A percentile compares a stretch with the other conserved stretches of the same genome.
These are phyloP conservation scores for Hymenotorrendiella dingleyae DNA, from an alignment of 2,329 filamentous ascomycete species.

Conservation along the genomic window DNA sequence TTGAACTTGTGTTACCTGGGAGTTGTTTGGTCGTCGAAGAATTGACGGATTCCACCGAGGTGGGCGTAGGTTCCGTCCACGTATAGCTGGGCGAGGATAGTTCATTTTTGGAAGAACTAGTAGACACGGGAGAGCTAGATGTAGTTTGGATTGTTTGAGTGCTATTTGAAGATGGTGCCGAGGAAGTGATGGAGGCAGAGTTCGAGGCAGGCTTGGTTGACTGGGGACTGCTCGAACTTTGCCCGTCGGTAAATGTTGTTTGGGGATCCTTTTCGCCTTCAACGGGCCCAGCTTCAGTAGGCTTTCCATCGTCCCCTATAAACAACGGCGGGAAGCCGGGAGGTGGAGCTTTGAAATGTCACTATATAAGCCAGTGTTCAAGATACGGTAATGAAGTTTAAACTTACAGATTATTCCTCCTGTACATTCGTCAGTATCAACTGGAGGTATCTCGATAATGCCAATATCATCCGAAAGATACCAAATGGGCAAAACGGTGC, in stretches of 20 bases:
- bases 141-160: too few species aligned
- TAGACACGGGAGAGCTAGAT: too few species aligned
- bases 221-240: not conserved
- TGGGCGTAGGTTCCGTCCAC: too few species aligned
- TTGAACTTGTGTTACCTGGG: too few species aligned
- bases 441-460: constrained; percentile 5
- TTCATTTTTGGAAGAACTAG: too few species aligned
- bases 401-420: constrained; percentile 6
- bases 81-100: too few species aligned
- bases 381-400: not conserved
- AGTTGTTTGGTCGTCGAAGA: too few species aligned
- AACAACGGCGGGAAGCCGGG: constrained; percentile 6
- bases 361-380: not conserved
- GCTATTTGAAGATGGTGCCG: too few species aligned
- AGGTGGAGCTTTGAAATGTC: not conserved
- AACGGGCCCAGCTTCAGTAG: constrained; percentile 2
- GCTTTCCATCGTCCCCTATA: constrained; percentile 4
- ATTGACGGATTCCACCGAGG: too few species aligned
- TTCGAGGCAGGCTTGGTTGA: too few species aligned
- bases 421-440: not conserved
- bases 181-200: too few species aligned
- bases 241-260: constrained; percentile 1
- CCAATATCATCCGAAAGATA: constrained; percentile 4
- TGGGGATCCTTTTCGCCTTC: constrained; percentile 7
- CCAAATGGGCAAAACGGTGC: constrained; percentile 8